Percentiles rank a stretch among this genome's conserved stretches.
Conservation (phyloP, 495 filamentous ascomycete genomes). For the Ascobolus immersus region DNA sequence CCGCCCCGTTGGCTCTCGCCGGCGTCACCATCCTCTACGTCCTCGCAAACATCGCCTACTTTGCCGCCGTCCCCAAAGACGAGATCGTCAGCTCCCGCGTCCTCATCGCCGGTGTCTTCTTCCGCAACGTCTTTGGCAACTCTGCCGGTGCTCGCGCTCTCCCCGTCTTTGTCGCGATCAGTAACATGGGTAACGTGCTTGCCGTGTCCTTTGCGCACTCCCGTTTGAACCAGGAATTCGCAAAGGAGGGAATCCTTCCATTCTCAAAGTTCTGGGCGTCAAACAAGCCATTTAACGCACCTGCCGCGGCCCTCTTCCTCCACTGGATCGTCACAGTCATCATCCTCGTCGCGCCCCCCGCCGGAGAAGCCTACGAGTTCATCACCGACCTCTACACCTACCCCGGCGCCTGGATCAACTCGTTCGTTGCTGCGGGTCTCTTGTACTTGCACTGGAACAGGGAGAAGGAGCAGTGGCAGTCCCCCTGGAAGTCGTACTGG, state of each 20-base stretch:
- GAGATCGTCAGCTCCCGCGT: conserved; percentile 33
- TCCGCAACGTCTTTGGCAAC: conserved; percentile 39
- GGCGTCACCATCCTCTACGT: conserved; percentile 40
- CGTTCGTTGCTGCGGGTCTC: conserved; percentile 24
- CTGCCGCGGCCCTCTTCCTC: conserved; percentile 24
- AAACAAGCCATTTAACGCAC: conserved; percentile 36
- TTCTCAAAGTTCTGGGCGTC: conserved; percentile 37
- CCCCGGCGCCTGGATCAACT: conserved; percentile 28
- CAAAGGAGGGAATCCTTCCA: conserved; percentile 37
- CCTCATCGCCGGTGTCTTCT: conserved; percentile 38
- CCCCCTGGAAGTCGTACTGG: conserved; percentile 18
- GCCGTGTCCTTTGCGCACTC: conserved; percentile 44
- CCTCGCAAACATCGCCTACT: conserved; percentile 47
- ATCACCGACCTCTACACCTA: conserved; percentile 29
- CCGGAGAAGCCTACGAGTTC: conserved; percentile 17
- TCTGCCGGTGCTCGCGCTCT: conserved; percentile 31
- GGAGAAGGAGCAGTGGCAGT: conserved; percentile 20
- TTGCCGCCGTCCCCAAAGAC: conserved; percentile 37
- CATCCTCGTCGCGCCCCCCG: conserved; percentile 22
- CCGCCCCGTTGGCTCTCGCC: conserved; percentile 34
- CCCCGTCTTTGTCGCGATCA: conserved; percentile 46
- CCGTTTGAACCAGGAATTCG: conserved; percentile 30
- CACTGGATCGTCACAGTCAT: conserved; percentile 25
- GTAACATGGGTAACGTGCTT: conserved; percentile 44
- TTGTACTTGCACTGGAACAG: conserved; percentile 24